Evolutionary conservation across 352 stramenopile genomes (phyloP).

Genomic region (Phytophthora pseudosyringae): DNA sequence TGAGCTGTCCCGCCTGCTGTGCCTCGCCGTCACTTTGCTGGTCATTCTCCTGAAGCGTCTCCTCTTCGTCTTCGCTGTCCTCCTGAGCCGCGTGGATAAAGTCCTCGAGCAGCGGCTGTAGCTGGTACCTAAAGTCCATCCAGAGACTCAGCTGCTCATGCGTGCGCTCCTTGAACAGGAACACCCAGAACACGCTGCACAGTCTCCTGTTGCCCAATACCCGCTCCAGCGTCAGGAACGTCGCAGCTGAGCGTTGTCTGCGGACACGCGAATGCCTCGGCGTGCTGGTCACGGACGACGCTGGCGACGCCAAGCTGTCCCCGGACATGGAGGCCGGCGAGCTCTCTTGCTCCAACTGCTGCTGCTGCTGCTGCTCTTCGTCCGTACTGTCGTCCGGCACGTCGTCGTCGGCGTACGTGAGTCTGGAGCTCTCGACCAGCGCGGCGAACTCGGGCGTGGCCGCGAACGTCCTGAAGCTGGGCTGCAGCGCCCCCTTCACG

Average conservation of each 20-base stretch:
- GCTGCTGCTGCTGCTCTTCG: conserved; percentile 19
- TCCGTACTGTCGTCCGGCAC: conserved; percentile 22
- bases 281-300: conserved; percentile 31
- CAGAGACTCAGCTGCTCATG: conserved; percentile 84
- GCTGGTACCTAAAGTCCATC: conserved; percentile 83
- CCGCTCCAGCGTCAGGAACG: conserved; percentile 75
- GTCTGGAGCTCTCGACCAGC: conserved; percentile 58
- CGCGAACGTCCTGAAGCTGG: conserved; percentile 73
- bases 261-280: conserved; percentile 14
- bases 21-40: conserved; percentile 27
- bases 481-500: conserved; percentile 72
- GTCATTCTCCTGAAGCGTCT: conserved; percentile 33
- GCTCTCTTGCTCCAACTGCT: conserved; percentile 17
- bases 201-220: conserved; percentile 79
- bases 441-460: conserved; percentile 61
- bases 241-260: conserved; percentile 39
- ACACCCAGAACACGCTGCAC: conserved; percentile 89
- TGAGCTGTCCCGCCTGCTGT: conserved; percentile 60
- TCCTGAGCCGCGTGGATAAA: conserved; percentile 55
- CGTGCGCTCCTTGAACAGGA: conserved; percentile 85
- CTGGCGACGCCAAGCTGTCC: conserved; percentile 18
- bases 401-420: conserved; percentile 48
- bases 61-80: conserved; percentile 41
- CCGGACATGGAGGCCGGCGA: conserved; percentile 1
- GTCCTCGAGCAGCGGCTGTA: conserved; percentile 66